These are phyloP conservation scores for Teratosphaeria gauchensis DNA, from an alignment of 2,329 filamentous ascomycete species.

Conservation along the genomic window DNA sequence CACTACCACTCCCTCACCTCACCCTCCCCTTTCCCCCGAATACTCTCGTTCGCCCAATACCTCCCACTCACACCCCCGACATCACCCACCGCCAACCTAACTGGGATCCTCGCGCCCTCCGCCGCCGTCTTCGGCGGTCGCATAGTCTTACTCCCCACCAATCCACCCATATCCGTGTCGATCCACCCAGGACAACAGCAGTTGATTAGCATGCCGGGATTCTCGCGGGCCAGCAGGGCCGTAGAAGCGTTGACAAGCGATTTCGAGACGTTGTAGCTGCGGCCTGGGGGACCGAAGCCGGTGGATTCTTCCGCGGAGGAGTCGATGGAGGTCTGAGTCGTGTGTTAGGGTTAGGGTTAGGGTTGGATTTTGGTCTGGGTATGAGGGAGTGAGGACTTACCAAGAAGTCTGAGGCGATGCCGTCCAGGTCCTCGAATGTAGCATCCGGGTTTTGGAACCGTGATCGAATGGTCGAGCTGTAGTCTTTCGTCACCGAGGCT, in stretches of 20 bases:
- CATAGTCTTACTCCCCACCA: slow-evolving; percentile 14
- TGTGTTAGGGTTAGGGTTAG: neutral
- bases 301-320: slow-evolving; percentile 12
- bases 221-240: slow-evolving; percentile 21
- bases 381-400: no score
- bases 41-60: slow-evolving; percentile 28
- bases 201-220: slow-evolving; percentile 24
- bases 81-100: slow-evolving; percentile 26
- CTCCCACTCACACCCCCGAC: slow-evolving; percentile 24
- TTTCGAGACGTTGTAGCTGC: slow-evolving; percentile 27
- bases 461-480: slow-evolving; percentile 15
- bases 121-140: slow-evolving; percentile 26
- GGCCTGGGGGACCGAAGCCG: slow-evolving; percentile 20
- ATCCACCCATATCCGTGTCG: slow-evolving; percentile 27
- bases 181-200: slow-evolving; percentile 31
- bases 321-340: slow-evolving; percentile 10
- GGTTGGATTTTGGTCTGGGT: no score
- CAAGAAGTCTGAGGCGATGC: slow-evolving; percentile 23
- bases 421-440: slow-evolving; percentile 19
- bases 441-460: slow-evolving; percentile 16
- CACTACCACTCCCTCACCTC: slow-evolving; percentile 23
- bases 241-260: slow-evolving; percentile 26
- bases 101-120: slow-evolving; percentile 27
- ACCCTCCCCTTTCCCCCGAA: slow-evolving; percentile 22
- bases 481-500: slow-evolving; percentile 22